Evolutionary conservation across 805 yeast species (phyloP).

Genomic region (Millerago galiae): DNA sequence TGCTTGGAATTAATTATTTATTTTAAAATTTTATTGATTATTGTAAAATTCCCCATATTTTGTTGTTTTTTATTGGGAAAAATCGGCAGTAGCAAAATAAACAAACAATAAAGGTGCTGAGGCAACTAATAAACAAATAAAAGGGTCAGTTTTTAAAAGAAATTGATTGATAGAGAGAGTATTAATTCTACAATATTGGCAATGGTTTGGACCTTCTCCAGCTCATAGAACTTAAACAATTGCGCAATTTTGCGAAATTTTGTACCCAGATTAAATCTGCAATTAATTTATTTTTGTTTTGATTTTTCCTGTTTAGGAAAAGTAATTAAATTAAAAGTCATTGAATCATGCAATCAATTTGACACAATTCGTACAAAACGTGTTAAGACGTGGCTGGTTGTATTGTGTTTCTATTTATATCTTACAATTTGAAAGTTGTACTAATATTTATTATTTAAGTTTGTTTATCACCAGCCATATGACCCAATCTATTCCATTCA

Average conservation of each 20-base stretch:
- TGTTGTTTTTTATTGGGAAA: neutral
- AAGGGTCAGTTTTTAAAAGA: too few species aligned
- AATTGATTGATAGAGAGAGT: too few species aligned
- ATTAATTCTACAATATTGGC: too few species aligned
- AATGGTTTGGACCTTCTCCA: too few species aligned
- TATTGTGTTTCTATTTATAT: neutral
- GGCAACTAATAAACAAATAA: too few species aligned
- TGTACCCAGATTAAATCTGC: neutral
- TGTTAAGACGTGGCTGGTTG: neutral
- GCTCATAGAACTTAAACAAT: neutral
- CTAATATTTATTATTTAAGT: too few species aligned
- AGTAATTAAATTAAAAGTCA: neutral
- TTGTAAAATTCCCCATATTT: too few species aligned
- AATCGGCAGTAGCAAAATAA: neutral
- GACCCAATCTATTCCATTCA: conserved; percentile 9
- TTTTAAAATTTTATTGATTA: too few species aligned
- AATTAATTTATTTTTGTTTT: conserved; percentile 2
- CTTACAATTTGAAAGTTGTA: too few species aligned
- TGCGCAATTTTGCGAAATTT: neutral
- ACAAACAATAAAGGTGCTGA: too few species aligned
- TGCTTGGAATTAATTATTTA: too few species aligned
- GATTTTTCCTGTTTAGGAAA: conserved; percentile 4
- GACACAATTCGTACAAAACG: neutral
- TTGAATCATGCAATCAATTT: neutral
- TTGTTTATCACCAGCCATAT: conserved; percentile 2